Conservation (phyloP, 805 yeast species). For the Ogataea trehaloabstinens region DNA sequence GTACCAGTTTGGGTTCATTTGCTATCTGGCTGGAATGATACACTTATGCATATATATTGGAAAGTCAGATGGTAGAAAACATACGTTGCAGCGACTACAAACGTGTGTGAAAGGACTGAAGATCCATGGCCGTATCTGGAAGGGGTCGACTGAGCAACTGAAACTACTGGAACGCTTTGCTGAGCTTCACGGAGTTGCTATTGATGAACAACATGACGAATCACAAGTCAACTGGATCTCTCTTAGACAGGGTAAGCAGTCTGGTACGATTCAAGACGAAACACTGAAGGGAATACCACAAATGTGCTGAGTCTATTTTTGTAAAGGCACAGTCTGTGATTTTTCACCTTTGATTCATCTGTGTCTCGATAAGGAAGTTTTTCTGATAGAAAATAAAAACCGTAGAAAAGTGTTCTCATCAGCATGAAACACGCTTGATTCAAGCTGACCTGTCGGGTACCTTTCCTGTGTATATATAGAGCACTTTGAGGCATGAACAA, state of each 20-base stretch:
- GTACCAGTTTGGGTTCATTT: slow-evolving; percentile 13
- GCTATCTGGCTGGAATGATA: slow-evolving; percentile 14
- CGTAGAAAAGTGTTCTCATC: too few species aligned
- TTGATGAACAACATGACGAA: slow-evolving; percentile 1
- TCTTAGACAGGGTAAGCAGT: background rate
- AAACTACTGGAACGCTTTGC: background rate
- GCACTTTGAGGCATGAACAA: too few species aligned
- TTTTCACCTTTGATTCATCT: background rate
- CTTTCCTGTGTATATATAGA: background rate
- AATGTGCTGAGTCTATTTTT: background rate
- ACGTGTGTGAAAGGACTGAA: slow-evolving; percentile 13
- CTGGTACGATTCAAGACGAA: background rate
- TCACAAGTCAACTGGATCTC: slow-evolving; percentile 2
- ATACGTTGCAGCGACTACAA: slow-evolving; percentile 4
- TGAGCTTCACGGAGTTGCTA: background rate
- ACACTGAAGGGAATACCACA: background rate
- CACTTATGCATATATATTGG: slow-evolving; percentile 9
- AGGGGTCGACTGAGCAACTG: slow-evolving; percentile 4
- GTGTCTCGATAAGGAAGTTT: background rate
- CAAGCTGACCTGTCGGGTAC: background rate
- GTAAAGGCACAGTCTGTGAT: too few species aligned
- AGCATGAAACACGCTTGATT: background rate
- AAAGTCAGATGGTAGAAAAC: slow-evolving; percentile 1
- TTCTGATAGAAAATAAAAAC: slow-evolving; percentile 1
- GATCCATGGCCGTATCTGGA: slow-evolving; percentile 11